Evolutionary conservation across 1,284 basidiomycete species (phyloP).

Genomic region (Macrocystidia cucumis): DNA sequence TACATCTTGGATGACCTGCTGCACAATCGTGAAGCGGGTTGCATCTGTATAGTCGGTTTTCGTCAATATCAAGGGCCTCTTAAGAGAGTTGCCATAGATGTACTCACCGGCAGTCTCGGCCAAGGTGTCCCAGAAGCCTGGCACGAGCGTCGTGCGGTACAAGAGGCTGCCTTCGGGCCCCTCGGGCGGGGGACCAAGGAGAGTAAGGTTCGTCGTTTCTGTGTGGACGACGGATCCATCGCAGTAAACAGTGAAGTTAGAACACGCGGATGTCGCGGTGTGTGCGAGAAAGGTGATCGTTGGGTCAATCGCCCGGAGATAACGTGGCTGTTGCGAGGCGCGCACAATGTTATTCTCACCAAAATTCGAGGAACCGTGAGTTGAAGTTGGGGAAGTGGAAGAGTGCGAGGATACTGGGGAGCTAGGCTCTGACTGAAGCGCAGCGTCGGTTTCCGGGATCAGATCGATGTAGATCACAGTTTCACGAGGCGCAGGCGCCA

Average conservation of each 20-base stretch:
- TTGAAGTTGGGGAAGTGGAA: conserved; percentile 9
- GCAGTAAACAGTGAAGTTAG: conserved; percentile 46
- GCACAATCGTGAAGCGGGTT: conserved; percentile 43
- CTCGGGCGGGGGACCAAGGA: conserved; percentile 24
- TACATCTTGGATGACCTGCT: conserved; percentile 41
- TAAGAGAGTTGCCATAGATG: background rate
- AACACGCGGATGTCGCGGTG: conserved; percentile 35
- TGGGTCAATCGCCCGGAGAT: conserved; percentile 50
- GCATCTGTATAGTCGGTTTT: conserved; percentile 31
- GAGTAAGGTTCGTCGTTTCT: conserved; percentile 36
- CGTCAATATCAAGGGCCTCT: conserved; percentile 3
- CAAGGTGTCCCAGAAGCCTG: conserved; percentile 52
- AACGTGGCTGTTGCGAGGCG: conserved; percentile 38
- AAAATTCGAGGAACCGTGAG: conserved; percentile 14
- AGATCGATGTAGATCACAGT: conserved; percentile 55
- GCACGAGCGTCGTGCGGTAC: conserved; percentile 52
- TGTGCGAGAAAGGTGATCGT: conserved; percentile 51
- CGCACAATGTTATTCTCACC: conserved; percentile 21
- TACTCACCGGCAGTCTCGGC: conserved; percentile 42
- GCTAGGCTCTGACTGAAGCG: background rate
- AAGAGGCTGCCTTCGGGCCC: conserved; percentile 30
- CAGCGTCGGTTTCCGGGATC: conserved; percentile 24
- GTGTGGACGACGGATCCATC: conserved; percentile 39
- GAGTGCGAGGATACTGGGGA: conserved; percentile 8
- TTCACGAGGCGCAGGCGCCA: conserved; percentile 22